These are phyloP conservation scores for Podospora bellae-mahoneyi DNA, from an alignment of 495 filamentous ascomycete species.

Conservation along the genomic window DNA sequence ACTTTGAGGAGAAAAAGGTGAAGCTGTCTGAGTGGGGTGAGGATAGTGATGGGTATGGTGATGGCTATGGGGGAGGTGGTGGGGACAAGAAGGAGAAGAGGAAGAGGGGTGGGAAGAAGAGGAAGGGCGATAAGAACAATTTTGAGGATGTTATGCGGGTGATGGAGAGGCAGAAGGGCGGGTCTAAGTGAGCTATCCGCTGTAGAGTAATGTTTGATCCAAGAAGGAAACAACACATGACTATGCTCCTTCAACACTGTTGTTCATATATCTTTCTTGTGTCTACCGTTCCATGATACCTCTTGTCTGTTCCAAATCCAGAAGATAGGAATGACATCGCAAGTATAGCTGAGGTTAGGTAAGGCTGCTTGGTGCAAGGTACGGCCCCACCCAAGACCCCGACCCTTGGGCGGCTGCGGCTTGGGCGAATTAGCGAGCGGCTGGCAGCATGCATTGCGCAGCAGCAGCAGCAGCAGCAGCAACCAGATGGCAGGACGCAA, in stretches of 20 bases:
- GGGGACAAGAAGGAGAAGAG: conserved; percentile 58
- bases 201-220: neutral
- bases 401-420: neutral
- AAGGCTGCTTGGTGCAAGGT: neutral
- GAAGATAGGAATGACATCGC: no score
- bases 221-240: neutral
- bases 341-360: no score
- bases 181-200: neutral
- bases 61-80: conserved; percentile 42
- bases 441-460: neutral
- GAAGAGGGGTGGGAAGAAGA: conserved; percentile 82
- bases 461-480: neutral
- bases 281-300: no score
- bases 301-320: no score
- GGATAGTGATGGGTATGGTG: conserved; percentile 48
- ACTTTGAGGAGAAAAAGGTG: conserved; percentile 56
- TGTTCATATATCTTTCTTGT: no score
- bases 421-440: neutral
- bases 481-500: neutral
- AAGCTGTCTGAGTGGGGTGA: conserved; percentile 62
- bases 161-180: conserved; percentile 59
- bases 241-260: no score
- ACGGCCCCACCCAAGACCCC: neutral
- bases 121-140: conserved; percentile 79
- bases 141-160: conserved; percentile 76